These are phyloP conservation scores for Penicillium sp. DNA, from an alignment of 2,329 filamentous ascomycete genomes.

Conservation along the genomic window DNA sequence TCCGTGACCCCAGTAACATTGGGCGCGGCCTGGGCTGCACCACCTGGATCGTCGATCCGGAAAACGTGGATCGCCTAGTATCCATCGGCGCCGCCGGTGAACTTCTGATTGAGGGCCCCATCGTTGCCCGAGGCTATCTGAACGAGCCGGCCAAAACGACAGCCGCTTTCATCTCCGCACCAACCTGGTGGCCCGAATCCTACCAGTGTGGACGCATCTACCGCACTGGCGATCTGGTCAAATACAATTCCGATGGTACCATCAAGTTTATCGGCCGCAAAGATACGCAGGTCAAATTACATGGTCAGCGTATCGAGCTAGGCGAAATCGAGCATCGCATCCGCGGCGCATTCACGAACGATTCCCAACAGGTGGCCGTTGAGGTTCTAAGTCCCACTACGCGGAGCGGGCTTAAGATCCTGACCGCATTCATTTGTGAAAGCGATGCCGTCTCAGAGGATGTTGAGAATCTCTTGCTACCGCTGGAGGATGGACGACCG, in stretches of 20 bases:
- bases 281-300: not conserved
- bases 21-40: not conserved
- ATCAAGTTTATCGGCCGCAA: not conserved
- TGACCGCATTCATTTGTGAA: slow-evolving; percentile 2
- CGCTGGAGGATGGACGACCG: not conserved
- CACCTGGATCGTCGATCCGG: not conserved
- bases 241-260: not conserved
- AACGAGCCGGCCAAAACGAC: not conserved
- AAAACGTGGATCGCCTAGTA: not conserved
- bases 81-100: not conserved
- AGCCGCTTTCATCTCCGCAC: not conserved
- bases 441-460: not conserved
- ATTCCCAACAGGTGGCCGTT: not conserved
- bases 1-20: not conserved
- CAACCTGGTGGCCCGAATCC: not conserved
- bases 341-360: not conserved
- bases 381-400: not conserved
- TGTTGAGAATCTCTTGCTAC: not conserved
- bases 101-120: not conserved
- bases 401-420: not conserved
- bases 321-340: slow-evolving; percentile 1
- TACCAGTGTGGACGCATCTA: not conserved
- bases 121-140: not conserved
- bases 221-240: not conserved
- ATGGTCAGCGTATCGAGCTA: not conserved